Evolutionary conservation across 1,284 basidiomycete genomes (phyloP), one percentile per base, ranked within the genome.

Genomic region (Trichosporon coremiiforme): DNA sequence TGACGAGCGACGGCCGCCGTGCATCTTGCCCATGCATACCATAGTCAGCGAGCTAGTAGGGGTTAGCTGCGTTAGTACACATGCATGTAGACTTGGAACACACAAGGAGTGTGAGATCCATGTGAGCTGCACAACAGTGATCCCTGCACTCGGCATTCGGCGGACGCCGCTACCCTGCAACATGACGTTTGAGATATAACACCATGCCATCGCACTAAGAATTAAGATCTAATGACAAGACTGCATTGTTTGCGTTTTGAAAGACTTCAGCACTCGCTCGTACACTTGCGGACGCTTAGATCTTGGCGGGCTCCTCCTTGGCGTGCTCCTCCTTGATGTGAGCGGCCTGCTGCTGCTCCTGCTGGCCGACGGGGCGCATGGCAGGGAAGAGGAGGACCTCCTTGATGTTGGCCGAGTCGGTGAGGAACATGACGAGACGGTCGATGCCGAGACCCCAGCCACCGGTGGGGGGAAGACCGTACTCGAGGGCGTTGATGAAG

Each of bases 391-490:
- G 77, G 60, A 85, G 77, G 57, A 85, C 85, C 76, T 85, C 85
- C 80, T 85, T 86, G 80, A 86, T 86, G 70, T 85, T 96, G 20
- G 89, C 90, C 33, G 91, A 94, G 84, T 97, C 90, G 12, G 94
- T 95, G 69, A 97, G 86, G 89, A 97, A 96, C 94, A 97, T 97
- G 83, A 96, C 92, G 38, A 97, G 86, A 73, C 94, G 90, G 82
- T 97, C 95, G 76, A 97, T 92, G 71, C 95, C 94, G 72, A 96
- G 87, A 76, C 94, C 95, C 94, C 94, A 97, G 64, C 96, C 96
- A 76, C 94, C 96, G 10, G 96, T 98, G 0, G 97, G 96, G 4
- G 97, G 95, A 7, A 99, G 88, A 81, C 95, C 97, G 81, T 99
- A 94, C 85, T 99, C 96, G 75, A 99, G 89, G 2, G 93, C 92